Evolutionary conservation across 2,329 filamentous ascomycete genomes (phyloP), one percentile per base, ranked within the genome.

Genomic region (Aspergillus tamarii): DNA sequence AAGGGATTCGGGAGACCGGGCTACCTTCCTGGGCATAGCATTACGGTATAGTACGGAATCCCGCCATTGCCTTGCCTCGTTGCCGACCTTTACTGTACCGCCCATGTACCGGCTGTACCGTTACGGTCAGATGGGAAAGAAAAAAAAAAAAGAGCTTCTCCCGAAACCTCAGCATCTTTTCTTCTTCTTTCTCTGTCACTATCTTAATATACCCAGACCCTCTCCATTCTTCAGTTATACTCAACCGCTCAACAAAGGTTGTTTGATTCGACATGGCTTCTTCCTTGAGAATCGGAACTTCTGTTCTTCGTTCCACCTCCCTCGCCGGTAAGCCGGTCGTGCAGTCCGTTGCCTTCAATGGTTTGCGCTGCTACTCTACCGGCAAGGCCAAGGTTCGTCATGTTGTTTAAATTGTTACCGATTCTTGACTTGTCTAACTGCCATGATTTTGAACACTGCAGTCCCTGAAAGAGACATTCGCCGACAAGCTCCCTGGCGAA

Each of bases 381-480:
- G 81, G 80, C 73, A 97, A 97, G 88, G 88, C 90, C 74, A 89
- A 94, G 87, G 93, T 96, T 84, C 16, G 66, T 68, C 34, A 34
- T 63, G 11, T 3, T 19, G 10, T 50, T 23, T 36, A n/a, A 32
- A 45, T 76, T 62, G 60, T n/a, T 84, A 48, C 63, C 57, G 58
- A n/a, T 62, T 67, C 57, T 57, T 34, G 46, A 41, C 19, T 59
- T 50, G 45, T 50, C 53, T 65, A 64, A 62, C 70, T 72, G 68
- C 79, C 76, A 60, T 74, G 65, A n/a, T 23, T 57, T 32, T 55
- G 58, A 69, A 69, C 59, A 16, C 23, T 65, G 61, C 73, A 99
- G 95, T 93, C 93, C 73, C 85, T 99, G 80, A 99, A 99, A 87
- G 95, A 99, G 82, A 94, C 93, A 79, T 98, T 99, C 82, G 94